These are phyloP conservation scores for Posidonia australis DNA, from an alignment of 106 monocot genomes.

Conservation along the genomic window DNA sequence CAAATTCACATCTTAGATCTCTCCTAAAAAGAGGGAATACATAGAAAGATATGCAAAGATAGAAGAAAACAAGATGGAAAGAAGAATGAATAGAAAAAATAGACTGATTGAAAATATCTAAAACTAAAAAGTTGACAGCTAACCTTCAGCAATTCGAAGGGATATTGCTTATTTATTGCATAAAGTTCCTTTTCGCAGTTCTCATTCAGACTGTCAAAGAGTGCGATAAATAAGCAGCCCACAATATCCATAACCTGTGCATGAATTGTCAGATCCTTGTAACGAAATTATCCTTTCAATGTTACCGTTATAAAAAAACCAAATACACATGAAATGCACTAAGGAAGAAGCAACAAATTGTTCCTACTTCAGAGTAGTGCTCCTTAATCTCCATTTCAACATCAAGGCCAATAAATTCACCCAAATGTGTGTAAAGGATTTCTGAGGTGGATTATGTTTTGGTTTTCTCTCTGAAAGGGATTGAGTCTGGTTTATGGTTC, in stretches of 20 bases:
- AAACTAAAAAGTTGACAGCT: conserved; percentile 2
- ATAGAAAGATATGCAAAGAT: too few species aligned
- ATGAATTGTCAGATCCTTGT: background rate
- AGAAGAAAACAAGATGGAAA: too few species aligned
- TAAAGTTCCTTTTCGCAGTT: conserved; percentile 77
- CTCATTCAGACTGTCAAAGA: conserved; percentile 79
- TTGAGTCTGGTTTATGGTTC: too few species aligned
- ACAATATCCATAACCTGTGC: conserved; percentile 88
- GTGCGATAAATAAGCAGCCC: conserved; percentile 63
- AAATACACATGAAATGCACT: too few species aligned
- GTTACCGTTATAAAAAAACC: too few species aligned
- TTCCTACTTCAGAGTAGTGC: conserved; percentile 75
- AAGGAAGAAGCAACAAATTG: background rate
- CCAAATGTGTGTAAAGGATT: conserved; percentile 80
- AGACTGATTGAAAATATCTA: background rate
- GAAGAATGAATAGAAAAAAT: background rate
- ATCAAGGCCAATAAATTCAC: conserved; percentile 91
- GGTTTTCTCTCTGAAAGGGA: too few species aligned
- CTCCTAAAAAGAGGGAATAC: too few species aligned
- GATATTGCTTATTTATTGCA: conserved; percentile 64
- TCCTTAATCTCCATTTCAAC: conserved; percentile 92
- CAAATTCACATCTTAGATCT: too few species aligned
- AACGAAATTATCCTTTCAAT: too few species aligned
- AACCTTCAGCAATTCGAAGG: conserved; percentile 87
- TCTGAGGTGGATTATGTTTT: too few species aligned